Conservation (phyloP, 371 early-diverging fungal species). For the Mortierella sp. region DNA sequence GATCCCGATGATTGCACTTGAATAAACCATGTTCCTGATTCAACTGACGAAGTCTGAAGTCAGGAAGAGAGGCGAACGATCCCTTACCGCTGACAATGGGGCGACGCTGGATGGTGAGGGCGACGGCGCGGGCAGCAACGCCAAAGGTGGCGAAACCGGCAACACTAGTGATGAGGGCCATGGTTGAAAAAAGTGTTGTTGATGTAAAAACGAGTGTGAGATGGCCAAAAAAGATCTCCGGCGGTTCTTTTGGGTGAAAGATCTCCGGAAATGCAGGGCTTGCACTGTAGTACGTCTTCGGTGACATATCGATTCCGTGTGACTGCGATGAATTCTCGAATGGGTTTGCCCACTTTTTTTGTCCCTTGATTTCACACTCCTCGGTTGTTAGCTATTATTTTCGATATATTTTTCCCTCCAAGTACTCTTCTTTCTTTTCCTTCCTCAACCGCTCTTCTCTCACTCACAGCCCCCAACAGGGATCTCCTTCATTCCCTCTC, state of each 20-base stretch:
- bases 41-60: not conserved
- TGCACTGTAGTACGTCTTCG: not conserved
- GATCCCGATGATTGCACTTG: not conserved
- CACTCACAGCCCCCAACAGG: not conserved
- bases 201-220: no score
- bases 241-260: not conserved
- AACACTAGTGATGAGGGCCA: constrained; percentile 53
- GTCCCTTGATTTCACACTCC: not conserved
- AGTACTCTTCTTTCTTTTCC: not conserved
- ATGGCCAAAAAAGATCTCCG: not conserved
- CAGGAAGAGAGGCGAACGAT: not conserved
- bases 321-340: constrained; percentile 25
- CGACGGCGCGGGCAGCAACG: constrained; percentile 51
- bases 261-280: constrained; percentile 1
- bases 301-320: constrained; percentile 2
- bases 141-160: constrained; percentile 58
- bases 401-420: not conserved
- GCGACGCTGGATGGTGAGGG: constrained; percentile 49
- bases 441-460: not conserved
- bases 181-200: constrained; percentile 6
- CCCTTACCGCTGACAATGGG: constrained; percentile 54
- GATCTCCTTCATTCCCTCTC: not conserved
- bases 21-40: no score
- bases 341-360: constrained; percentile 32
- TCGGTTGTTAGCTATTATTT: not conserved